Evolutionary conservation across 331 rosid genomes (phyloP).

Genomic region (Erythrophleum ivorense): DNA sequence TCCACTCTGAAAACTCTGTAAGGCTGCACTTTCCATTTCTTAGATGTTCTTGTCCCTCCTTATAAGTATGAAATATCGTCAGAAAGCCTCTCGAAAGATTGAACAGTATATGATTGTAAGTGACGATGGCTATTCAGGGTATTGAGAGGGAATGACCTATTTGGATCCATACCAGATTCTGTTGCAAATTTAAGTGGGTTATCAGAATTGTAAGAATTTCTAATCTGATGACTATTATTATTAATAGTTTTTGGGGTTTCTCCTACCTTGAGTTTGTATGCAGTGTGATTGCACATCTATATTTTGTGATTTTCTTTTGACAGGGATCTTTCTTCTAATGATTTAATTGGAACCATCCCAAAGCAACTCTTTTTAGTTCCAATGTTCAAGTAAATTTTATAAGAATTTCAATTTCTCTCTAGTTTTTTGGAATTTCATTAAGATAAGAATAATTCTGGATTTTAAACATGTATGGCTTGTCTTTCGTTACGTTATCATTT

Average conservation of each 20-base stretch:
- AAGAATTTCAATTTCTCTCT: neutral
- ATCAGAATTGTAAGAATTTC: constrained; percentile 47
- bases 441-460: constrained; percentile 11
- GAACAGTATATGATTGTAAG: neutral
- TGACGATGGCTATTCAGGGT: constrained; percentile 47
- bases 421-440: constrained; percentile 24
- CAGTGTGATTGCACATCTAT: constrained; percentile 2
- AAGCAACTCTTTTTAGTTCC: constrained; percentile 66
- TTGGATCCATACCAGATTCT: constrained; percentile 56
- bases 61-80: constrained; percentile 7
- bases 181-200: constrained; percentile 48
- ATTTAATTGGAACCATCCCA: constrained; percentile 76
- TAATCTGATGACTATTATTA: neutral
- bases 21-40: constrained; percentile 51
- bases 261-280: constrained; percentile 25
- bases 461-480: constrained; percentile 16
- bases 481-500: constrained; percentile 27
- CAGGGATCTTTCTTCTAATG: constrained; percentile 92
- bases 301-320: constrained; percentile 29
- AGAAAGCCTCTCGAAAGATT: constrained; percentile 22
- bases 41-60: constrained; percentile 4
- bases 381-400: constrained; percentile 62
- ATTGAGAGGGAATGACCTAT: constrained; percentile 53
- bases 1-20: constrained; percentile 77
- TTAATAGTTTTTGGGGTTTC: neutral